These are phyloP conservation scores for Dictyophora rubrovolvata DNA, from an alignment of 768 basidiomycete species.

Conservation along the genomic window DNA sequence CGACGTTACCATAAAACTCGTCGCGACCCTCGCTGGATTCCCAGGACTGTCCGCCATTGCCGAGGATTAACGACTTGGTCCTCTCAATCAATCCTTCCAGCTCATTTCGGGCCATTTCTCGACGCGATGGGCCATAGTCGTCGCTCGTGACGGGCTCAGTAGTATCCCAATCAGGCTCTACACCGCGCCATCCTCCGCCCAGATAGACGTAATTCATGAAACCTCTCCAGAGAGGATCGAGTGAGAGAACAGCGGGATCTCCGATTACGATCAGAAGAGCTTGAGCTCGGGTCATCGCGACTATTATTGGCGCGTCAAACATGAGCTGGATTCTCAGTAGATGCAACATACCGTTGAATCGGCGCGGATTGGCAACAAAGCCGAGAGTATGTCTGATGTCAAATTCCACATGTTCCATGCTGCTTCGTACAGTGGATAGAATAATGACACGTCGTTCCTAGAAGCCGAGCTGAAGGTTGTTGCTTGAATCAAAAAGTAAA, in stretches of 20 bases:
- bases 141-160: slow-evolving; percentile 19
- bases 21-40: neutral
- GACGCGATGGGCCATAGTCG: slow-evolving; percentile 14
- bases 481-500: neutral
- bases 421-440: slow-evolving; percentile 31
- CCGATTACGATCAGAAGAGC: slow-evolving; percentile 52
- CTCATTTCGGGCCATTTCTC: slow-evolving; percentile 11
- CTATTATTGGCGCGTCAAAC: slow-evolving; percentile 19
- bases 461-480: too few relatives aligned
- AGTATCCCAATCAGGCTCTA: slow-evolving; percentile 42
- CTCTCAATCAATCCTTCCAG: slow-evolving; percentile 9
- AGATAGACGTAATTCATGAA: slow-evolving; percentile 50
- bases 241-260: slow-evolving; percentile 44
- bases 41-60: slow-evolving; percentile 2
- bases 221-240: slow-evolving; percentile 52
- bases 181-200: slow-evolving; percentile 47
- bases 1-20: too few relatives aligned
- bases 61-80: slow-evolving; percentile 12
- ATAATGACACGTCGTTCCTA: slow-evolving; percentile 32
- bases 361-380: slow-evolving; percentile 25
- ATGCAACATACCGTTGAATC: slow-evolving; percentile 29
- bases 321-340: too few relatives aligned
- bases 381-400: slow-evolving; percentile 25
- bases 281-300: slow-evolving; percentile 53
- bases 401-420: slow-evolving; percentile 17